Evolutionary conservation across 345 rosid species (phyloP).

Genomic region (Populus simonii): DNA sequence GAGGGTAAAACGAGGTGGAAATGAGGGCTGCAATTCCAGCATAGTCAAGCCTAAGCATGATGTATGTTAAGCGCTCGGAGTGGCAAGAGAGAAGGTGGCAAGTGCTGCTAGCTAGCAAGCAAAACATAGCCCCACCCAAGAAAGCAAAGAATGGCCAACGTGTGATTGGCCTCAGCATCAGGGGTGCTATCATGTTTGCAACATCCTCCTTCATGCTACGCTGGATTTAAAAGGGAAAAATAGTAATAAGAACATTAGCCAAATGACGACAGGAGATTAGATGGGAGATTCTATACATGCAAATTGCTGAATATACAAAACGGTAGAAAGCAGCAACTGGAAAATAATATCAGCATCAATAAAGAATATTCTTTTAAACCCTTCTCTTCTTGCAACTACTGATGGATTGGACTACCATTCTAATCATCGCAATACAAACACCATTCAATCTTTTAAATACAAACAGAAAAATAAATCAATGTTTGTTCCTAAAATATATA

Average conservation of each 20-base stretch:
- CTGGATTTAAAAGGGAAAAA: slow-evolving; percentile 37
- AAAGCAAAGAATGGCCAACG: slow-evolving; percentile 93
- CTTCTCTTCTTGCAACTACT: background rate
- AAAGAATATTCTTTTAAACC: background rate
- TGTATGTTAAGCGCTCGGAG: slow-evolving; percentile 73
- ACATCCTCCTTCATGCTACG: slow-evolving; percentile 66
- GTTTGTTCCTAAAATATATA: no score
- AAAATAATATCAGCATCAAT: background rate
- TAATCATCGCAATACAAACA: background rate
- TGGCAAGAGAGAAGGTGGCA: slow-evolving; percentile 94
- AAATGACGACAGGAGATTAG: background rate
- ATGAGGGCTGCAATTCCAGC: slow-evolving; percentile 87
- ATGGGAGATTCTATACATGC: background rate
- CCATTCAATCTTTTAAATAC: background rate
- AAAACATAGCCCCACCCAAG: slow-evolving; percentile 95
- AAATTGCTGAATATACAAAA: background rate
- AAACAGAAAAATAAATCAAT: no score
- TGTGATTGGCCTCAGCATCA: slow-evolving; percentile 68
- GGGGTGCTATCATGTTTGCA: slow-evolving; percentile 72
- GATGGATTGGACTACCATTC: background rate
- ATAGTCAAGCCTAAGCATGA: slow-evolving; percentile 89
- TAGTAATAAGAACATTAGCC: slow-evolving; percentile 9
- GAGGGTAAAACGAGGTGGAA: slow-evolving; percentile 90
- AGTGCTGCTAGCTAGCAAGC: slow-evolving; percentile 81
- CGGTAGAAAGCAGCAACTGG: background rate